Conservation (phyloP, 2,329 filamentous ascomycete species). For the Penicillium sp. region DNA sequence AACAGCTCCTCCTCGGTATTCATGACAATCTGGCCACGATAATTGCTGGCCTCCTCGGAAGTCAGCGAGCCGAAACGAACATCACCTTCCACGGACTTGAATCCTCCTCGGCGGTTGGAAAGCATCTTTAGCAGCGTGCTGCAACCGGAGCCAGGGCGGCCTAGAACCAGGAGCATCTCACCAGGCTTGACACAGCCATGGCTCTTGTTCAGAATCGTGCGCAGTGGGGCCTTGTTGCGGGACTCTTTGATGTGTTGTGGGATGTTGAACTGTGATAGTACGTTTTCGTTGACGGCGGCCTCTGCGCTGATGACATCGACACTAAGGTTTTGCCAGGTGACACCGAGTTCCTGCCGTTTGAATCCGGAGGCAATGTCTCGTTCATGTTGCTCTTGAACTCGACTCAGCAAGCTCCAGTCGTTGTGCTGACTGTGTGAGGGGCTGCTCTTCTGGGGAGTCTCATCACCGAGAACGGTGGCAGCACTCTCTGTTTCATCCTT, state of each 20-base stretch:
- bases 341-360: slow-evolving; percentile 61
- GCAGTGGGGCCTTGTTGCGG: slow-evolving; percentile 62
- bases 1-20: slow-evolving; percentile 61
- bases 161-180: slow-evolving; percentile 74
- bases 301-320: slow-evolving; percentile 67
- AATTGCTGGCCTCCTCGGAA: slow-evolving; percentile 52
- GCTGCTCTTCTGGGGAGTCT: slow-evolving; percentile 22
- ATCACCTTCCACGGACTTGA: slow-evolving; percentile 63
- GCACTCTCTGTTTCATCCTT: slow-evolving; percentile 39
- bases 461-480: slow-evolving; percentile 36
- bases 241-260: slow-evolving; percentile 60
- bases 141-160: slow-evolving; percentile 72
- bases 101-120: slow-evolving; percentile 68
- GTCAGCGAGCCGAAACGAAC: slow-evolving; percentile 61
- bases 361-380: slow-evolving; percentile 55
- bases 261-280: slow-evolving; percentile 65
- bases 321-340: slow-evolving; percentile 69
- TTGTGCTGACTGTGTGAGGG: slow-evolving; percentile 40
- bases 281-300: slow-evolving; percentile 69
- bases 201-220: slow-evolving; percentile 68
- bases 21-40: slow-evolving; percentile 64
- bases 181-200: slow-evolving; percentile 74
- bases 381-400: slow-evolving; percentile 53
- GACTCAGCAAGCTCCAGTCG: slow-evolving; percentile 59
- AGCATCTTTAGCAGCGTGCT: slow-evolving; percentile 74